A percentile compares a stretch with the other conserved stretches of the same genome.
phyloP scores from a whole-genome alignment of 129 eudicot species.

The Pittosporum tobira region DNA sequence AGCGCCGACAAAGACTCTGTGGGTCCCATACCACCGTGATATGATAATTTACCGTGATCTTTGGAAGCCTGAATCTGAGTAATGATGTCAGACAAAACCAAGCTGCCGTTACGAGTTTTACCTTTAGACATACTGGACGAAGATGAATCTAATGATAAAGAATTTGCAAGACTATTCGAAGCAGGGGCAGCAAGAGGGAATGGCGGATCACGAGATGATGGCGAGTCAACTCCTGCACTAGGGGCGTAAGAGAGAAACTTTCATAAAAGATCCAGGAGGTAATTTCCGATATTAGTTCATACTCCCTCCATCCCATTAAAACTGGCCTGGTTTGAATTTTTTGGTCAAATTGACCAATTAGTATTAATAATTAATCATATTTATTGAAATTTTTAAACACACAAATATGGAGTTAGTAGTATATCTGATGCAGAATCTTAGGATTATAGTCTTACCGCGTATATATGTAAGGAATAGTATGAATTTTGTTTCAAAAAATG shows the following conservation, averaged over 20 bases:
- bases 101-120: slow-evolving; percentile 64
- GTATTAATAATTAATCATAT: too few species aligned
- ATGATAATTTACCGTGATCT: slow-evolving; percentile 50
- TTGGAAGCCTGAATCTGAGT: slow-evolving; percentile 90
- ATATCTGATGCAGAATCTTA: too few species aligned
- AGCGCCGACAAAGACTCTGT: slow-evolving; percentile 53
- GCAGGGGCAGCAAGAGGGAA: slow-evolving; percentile 96
- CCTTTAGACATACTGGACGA: too few species aligned
- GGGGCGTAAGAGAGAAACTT: slow-evolving; percentile 36
- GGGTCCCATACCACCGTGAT: slow-evolving; percentile 36
- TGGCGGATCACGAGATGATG: slow-evolving; percentile 99
- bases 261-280: slow-evolving; percentile 13
- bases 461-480: too few species aligned
- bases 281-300: neutral
- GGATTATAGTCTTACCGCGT: too few species aligned
- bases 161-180: slow-evolving; percentile 51
- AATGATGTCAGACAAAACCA: slow-evolving; percentile 65
- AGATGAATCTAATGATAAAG: slow-evolving; percentile 58
- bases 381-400: too few species aligned
- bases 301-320: too few species aligned
- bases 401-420: too few species aligned
- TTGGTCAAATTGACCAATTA: too few species aligned
- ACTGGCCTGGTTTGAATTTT: too few species aligned
- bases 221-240: slow-evolving; percentile 99
- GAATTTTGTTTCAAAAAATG: too few species aligned